Percentiles rank a stretch among this genome's conserved stretches.
phyloP scores from a whole-genome alignment of 2,329 filamentous ascomycete species.

The Aspergillus sp. region DNA sequence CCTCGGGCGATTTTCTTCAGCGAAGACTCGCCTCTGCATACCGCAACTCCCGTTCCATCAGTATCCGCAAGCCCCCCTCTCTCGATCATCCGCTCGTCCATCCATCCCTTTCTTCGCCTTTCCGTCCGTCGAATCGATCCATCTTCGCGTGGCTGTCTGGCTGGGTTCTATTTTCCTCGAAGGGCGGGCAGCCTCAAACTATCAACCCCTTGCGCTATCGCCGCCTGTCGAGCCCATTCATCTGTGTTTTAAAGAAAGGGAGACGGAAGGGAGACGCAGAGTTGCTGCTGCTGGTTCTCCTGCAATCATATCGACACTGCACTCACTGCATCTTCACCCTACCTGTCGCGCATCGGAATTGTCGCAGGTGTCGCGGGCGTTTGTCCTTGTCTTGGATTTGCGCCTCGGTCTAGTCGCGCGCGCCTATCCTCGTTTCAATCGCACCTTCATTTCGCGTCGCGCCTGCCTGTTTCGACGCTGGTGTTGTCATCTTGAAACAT shows the following conservation, averaged over 20 bases:
- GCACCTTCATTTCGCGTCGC: slow-evolving; percentile 31
- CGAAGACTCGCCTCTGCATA: slow-evolving; percentile 29
- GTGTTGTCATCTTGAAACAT: slow-evolving; percentile 37
- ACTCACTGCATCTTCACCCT: slow-evolving; percentile 17
- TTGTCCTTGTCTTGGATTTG: slow-evolving; percentile 22
- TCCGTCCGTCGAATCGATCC: slow-evolving; percentile 16
- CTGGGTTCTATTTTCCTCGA: slow-evolving; percentile 20
- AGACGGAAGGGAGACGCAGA: slow-evolving; percentile 30
- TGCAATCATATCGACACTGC: slow-evolving; percentile 24
- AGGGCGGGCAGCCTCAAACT: slow-evolving; percentile 13
- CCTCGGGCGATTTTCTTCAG: slow-evolving; percentile 28
- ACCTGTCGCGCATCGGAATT: slow-evolving; percentile 22
- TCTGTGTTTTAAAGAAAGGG: slow-evolving; percentile 30
- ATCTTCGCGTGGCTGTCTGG: slow-evolving; percentile 30
- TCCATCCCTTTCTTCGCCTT: slow-evolving; percentile 27
- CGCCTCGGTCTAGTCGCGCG: slow-evolving; percentile 25
- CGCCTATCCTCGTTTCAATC: slow-evolving; percentile 21
- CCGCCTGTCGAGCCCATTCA: slow-evolving; percentile 16
- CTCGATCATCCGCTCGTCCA: slow-evolving; percentile 16
- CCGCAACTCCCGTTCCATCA: slow-evolving; percentile 31
- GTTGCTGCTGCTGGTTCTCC: slow-evolving; percentile 24
- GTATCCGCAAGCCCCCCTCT: slow-evolving; percentile 16
- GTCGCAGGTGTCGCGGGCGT: slow-evolving; percentile 13
- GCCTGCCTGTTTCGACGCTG: slow-evolving; percentile 29
- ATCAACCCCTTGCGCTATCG: slow-evolving; percentile 28